These are phyloP conservation scores for Colletotrichum sidae DNA, from an alignment of 2,329 filamentous ascomycete genomes.

Conservation along the genomic window DNA sequence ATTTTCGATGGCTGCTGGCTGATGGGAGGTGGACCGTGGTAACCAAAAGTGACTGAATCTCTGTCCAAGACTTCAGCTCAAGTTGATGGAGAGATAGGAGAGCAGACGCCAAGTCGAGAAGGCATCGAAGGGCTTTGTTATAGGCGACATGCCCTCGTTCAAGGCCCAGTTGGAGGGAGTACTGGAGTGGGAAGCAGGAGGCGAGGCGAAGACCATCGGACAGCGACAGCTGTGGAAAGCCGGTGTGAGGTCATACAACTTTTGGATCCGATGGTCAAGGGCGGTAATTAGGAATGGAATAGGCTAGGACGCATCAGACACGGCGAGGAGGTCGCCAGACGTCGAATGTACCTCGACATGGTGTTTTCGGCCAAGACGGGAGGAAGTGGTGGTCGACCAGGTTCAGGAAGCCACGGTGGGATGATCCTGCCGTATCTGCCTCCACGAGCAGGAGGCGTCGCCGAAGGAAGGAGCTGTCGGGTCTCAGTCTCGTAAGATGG, in stretches of 20 bases:
- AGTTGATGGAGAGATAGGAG: no score
- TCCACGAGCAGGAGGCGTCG: constrained; percentile 5
- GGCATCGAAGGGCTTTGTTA: no score
- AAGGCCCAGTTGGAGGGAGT: no score
- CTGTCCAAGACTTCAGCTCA: no score
- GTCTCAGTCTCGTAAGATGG: no score
- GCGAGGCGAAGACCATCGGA: no score
- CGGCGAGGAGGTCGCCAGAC: neutral
- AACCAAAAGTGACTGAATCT: no score
- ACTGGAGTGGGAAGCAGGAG: no score
- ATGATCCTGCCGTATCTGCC: constrained; percentile 30
- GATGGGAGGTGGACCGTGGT: no score
- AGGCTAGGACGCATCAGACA: neutral
- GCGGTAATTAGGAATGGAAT: neutral
- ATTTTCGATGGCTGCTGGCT: neutral
- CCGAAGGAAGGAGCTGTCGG: constrained; percentile 1
- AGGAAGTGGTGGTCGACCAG: neutral
- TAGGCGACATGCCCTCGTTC: no score
- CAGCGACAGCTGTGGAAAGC: neutral
- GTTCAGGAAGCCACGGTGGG: constrained; percentile 23
- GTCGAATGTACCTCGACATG: no score
- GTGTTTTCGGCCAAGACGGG: neutral
- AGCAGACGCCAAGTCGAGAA: no score
- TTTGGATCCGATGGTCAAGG: neutral
- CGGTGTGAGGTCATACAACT: constrained; percentile 3